Percentiles rank a stretch among this genome's conserved stretches.
These are phyloP conservation scores for Platanthera zijinensis DNA, from an alignment of 106 monocot species.

Conservation along the genomic window DNA sequence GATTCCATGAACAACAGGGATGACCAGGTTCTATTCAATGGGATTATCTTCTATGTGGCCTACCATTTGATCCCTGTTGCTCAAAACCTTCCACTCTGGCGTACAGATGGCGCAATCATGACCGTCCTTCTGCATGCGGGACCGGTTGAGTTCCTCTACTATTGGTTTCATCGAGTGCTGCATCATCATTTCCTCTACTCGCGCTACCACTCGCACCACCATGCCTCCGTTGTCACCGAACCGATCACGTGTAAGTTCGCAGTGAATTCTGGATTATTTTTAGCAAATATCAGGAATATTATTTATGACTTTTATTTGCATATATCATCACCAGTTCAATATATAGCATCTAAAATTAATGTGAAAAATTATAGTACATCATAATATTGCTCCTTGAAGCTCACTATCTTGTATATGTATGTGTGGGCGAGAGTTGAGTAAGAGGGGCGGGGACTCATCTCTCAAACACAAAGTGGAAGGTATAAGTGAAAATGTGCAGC, in stretches of 20 bases:
- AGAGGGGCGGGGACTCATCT: too few species aligned
- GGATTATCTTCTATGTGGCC: slow-evolving; percentile 37
- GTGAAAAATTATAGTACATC: too few species aligned
- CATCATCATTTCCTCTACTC: slow-evolving; percentile 96
- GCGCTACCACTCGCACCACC: slow-evolving; percentile 94
- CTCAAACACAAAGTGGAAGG: too few species aligned
- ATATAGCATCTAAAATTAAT: too few species aligned
- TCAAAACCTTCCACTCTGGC: slow-evolving; percentile 35
- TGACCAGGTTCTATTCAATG: slow-evolving; percentile 63
- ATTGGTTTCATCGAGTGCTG: slow-evolving; percentile 86
- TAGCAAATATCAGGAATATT: neutral
- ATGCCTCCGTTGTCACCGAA: slow-evolving; percentile 88
- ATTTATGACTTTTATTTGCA: too few species aligned
- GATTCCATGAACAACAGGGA: slow-evolving; percentile 44
- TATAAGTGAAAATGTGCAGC: too few species aligned
- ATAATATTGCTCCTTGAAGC: too few species aligned
- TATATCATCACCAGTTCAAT: too few species aligned
- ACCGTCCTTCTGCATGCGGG: slow-evolving; percentile 42
- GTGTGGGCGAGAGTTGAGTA: too few species aligned
- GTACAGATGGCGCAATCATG: slow-evolving; percentile 37
- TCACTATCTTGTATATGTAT: too few species aligned
- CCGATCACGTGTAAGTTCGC: slow-evolving; percentile 76
- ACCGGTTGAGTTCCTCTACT: slow-evolving; percentile 95
- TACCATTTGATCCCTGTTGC: slow-evolving; percentile 17
- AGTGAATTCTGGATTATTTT: too few species aligned